phyloP scores from a whole-genome alignment of 345 rosid species.

The Abelmoschus esculentus region DNA sequence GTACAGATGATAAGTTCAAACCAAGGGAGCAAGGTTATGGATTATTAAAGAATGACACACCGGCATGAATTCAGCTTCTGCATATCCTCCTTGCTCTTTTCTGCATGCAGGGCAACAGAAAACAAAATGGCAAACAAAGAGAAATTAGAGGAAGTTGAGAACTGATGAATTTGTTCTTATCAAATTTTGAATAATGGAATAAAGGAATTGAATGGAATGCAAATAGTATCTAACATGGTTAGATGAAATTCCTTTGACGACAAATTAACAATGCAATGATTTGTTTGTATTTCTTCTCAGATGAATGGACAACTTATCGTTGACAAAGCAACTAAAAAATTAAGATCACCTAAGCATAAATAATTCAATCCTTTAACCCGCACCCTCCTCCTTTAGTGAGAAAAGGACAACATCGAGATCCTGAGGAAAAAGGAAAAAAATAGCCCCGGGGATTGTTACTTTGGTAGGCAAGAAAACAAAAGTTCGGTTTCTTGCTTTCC shows the following conservation, averaged over 20 bases:
- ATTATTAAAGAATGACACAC: constrained; percentile 26
- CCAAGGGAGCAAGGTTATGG: neutral
- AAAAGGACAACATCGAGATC: neutral
- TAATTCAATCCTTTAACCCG: neutral
- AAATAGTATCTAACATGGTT: neutral
- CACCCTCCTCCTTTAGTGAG: neutral
- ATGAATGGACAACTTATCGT: neutral
- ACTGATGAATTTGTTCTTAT: neutral
- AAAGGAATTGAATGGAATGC: neutral
- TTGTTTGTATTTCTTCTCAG: neutral
- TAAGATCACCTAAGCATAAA: neutral
- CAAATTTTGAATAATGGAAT: neutral
- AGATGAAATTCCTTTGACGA: neutral
- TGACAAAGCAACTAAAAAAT: neutral
- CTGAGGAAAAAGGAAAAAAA: too few species aligned
- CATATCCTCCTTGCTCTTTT: constrained; percentile 23
- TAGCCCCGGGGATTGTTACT: too few species aligned
- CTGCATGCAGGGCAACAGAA: constrained; percentile 19
- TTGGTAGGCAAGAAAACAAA: too few species aligned
- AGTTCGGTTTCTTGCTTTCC: too few species aligned
- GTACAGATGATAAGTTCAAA: neutral
- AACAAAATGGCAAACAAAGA: neutral
- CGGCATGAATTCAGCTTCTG: constrained; percentile 30
- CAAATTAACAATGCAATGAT: neutral
- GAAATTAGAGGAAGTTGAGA: neutral